A percentile compares a stretch with the other conserved stretches of the same genome.
These are phyloP conservation scores for Termitomyces sp. DNA, from an alignment of 768 basidiomycete genomes.

Conservation along the genomic window DNA sequence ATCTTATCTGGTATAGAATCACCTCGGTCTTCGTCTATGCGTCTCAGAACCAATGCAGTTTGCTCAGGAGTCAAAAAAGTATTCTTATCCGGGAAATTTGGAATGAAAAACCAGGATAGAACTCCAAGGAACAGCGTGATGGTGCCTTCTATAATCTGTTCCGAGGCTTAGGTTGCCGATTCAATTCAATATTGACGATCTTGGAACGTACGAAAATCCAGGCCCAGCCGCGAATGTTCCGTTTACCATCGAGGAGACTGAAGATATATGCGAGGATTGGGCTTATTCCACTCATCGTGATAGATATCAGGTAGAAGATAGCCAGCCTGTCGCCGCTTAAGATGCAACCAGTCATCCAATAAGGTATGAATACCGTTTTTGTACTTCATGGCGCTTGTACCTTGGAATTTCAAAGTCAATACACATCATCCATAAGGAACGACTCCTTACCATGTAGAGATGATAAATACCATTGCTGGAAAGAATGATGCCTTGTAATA, in stretches of 20 bases:
- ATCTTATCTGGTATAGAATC: slow-evolving; percentile 44
- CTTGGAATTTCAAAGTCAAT: slow-evolving; percentile 20
- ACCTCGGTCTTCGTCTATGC: slow-evolving; percentile 49
- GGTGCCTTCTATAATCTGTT: slow-evolving; percentile 43
- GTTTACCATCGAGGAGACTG: slow-evolving; percentile 36
- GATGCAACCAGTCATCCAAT: not conserved
- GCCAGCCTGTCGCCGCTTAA: slow-evolving; percentile 28
- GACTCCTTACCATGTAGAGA: slow-evolving; percentile 38
- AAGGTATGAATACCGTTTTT: slow-evolving; percentile 31
- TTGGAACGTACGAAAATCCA: slow-evolving; percentile 44
- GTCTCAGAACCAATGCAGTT: slow-evolving; percentile 40
- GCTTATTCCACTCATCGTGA: slow-evolving; percentile 38
- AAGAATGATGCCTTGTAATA: slow-evolving; percentile 38
- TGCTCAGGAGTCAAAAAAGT: slow-evolving; percentile 40
- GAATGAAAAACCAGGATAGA: slow-evolving; percentile 39
- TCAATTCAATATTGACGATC: not conserved
- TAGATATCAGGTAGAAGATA: slow-evolving; percentile 36
- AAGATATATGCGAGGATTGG: slow-evolving; percentile 43
- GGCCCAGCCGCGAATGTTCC: slow-evolving; percentile 42
- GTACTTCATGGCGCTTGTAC: slow-evolving; percentile 46
- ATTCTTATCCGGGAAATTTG: slow-evolving; percentile 47
- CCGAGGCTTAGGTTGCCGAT: not conserved
- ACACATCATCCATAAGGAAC: not conserved
- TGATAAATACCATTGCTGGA: slow-evolving; percentile 43
- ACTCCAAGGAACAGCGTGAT: slow-evolving; percentile 39